Base-by-base conservation (phyloP, 257 asterid species). In the Rubia yunnanensis region DNA sequence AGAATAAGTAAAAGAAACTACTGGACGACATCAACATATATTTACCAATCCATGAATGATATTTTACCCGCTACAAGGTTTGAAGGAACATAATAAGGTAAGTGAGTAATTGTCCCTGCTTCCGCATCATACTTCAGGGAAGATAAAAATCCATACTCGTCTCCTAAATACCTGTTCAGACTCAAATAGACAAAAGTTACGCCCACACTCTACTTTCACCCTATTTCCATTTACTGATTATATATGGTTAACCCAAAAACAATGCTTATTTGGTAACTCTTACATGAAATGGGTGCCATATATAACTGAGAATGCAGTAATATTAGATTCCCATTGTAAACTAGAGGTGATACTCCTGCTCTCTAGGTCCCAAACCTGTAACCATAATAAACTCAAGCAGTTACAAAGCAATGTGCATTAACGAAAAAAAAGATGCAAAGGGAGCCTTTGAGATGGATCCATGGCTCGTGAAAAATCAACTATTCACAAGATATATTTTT, bases 361-460 rank as follows among this genome's bases (percentile, higher is more conserved):
- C 70, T 82, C 94, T 55, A 94, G 90, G 80, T 94, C 95, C 99
- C 99, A 94, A 59, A 94, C 84, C 99, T 94, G 91, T 71, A 63
- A 72, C 65, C 63, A 64, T 65, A 65, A 41, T 39, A 54, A 31
- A 39, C 50, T 22, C 68, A 34, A 41, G 73, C 63, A 35, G 54
- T 66, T 15, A 20, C 14, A 61, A 41, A 23, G 65, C 14, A 17
- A 39, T 39, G 18, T 50, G 41, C 23, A 50, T 17, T 18, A 11
- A 35, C 9, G 26, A 50, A 69, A 50, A 59, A 58, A 57, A 70
- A 28, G 62, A n/a, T 31, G 35, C 24, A 46, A 58, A 55, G 24
- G 65, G 60, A 20, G 52, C 56, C 31, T 24, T 52, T 22, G 32
- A 20, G 52, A 52, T 17, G 63, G 39, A 67, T 67, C 20, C 68